Base-by-base conservation (phyloP, 768 basidiomycete species). In the Russula abietina region DNA sequence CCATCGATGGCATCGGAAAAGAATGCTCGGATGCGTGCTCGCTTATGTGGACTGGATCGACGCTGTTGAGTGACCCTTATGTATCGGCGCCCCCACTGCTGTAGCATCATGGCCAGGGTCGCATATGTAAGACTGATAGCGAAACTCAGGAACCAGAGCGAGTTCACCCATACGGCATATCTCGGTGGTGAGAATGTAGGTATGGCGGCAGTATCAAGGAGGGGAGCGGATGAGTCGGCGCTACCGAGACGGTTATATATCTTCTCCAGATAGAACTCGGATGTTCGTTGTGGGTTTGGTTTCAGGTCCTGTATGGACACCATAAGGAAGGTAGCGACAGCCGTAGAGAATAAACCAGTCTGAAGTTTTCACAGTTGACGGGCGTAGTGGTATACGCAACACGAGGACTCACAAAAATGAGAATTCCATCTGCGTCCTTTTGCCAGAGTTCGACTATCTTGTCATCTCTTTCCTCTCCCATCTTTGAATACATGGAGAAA, bases 81-180 rank as follows among this genome's bases (percentile, higher is more conserved):
- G 22, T 61, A 61, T 38, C 45, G 60, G 22, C 60, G 33, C 5
- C 36, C 45, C 52, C 51, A 60, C 32, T 53, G 50, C 1, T 45
- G 22, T 5, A 60, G 1, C n/a, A 41, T 36, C 3, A 45, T 39
- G 0, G 60, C 53, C 24, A 61, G 24, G 7, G 49, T 3, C 1
- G 33, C 60, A 11, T 33, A 43, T 0, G 45, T 55, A 1, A 61
- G 60, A 17, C 45, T 38, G n/a, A 61, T 38, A 2, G n/a, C 33
- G 6, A 61, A 39, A 19, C 60, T 61, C 53, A 55, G 10, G n/a
- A 49, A 38, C 60, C 60, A 61, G 36, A 61, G 60, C 8, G 53
- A 28, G 17, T 55, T 55, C 28, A 61, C 60, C 52, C 33, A 55
- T 24, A 61, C 1, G 19, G 36, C 32, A 9, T n/a, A 48, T 48